A percentile compares a stretch with the other conserved stretches of the same genome.
These are phyloP conservation scores for Toxicodendron radicans DNA, from an alignment of 345 rosid genomes.

Conservation along the genomic window DNA sequence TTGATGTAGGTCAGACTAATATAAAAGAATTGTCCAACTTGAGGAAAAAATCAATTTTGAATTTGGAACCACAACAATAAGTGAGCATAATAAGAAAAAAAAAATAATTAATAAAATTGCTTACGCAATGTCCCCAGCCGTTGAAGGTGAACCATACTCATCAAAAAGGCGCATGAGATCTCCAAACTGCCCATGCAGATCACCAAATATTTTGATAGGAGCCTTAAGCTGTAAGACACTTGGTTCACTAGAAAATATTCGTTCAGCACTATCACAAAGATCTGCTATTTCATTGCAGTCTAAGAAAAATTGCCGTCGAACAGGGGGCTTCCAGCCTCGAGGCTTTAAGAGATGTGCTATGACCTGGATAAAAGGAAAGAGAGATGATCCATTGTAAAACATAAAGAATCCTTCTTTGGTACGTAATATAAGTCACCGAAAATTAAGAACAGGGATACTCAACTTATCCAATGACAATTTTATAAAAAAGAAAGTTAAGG, in stretches of 20 bases:
- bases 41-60: neutral
- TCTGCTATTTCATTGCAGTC: slow-evolving; percentile 97
- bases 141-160: slow-evolving; percentile 96
- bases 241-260: slow-evolving; percentile 81
- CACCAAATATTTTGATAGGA: slow-evolving; percentile 94
- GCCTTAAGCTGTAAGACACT: slow-evolving; percentile 87
- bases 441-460: slow-evolving; percentile 1
- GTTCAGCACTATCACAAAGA: slow-evolving; percentile 87
- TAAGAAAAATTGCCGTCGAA: slow-evolving; percentile 86
- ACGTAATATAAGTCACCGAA: slow-evolving; percentile 3
- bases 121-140: slow-evolving; percentile 99
- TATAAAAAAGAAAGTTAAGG: neutral
- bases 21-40: slow-evolving; percentile 2
- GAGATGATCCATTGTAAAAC: neutral
- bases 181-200: slow-evolving; percentile 98
- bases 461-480: neutral
- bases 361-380: slow-evolving; percentile 43
- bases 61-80: slow-evolving; percentile 1
- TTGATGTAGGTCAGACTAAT: neutral
- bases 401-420: neutral
- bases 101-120: slow-evolving; percentile 22
- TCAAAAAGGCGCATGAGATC: slow-evolving; percentile 99
- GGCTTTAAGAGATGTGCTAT: slow-evolving; percentile 88
- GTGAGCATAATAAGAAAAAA: neutral
- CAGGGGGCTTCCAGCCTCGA: slow-evolving; percentile 99